Conservation (phyloP, 306 rosid genomes). For the Begonia peltatifolia region DNA sequence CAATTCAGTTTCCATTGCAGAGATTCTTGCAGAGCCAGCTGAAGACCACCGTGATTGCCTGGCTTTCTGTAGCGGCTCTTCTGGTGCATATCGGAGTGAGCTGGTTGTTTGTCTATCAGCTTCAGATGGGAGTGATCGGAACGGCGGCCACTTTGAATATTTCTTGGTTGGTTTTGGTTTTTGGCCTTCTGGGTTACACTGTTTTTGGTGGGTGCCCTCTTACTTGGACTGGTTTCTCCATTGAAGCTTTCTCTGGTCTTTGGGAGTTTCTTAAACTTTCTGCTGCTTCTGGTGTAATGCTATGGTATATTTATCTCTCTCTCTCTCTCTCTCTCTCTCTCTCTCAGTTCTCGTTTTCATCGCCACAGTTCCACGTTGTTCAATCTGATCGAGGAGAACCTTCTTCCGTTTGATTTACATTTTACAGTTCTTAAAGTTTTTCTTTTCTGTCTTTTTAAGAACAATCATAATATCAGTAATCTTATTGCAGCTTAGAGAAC, state of each 20-base stretch:
- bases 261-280: constrained; percentile 5
- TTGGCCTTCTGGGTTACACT: constrained; percentile 3
- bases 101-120: constrained; percentile 5
- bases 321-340: not conserved
- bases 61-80: constrained; percentile 3
- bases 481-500: constrained; percentile 42
- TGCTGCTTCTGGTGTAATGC: constrained; percentile 5
- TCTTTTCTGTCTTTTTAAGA: no score
- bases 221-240: constrained; percentile 7
- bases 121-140: constrained; percentile 3
- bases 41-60: constrained; percentile 4
- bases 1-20: constrained; percentile 5
- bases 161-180: constrained; percentile 9
- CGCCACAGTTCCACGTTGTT: no score
- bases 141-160: constrained; percentile 1
- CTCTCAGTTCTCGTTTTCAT: not conserved
- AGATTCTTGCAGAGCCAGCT: constrained; percentile 7
- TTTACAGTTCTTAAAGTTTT: no score
- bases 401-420: no score
- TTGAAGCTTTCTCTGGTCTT: constrained; percentile 8
- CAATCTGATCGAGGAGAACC: not conserved
- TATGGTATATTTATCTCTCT: constrained; percentile 1
- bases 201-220: constrained; percentile 4
- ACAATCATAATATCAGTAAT: not conserved
- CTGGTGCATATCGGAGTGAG: constrained; percentile 5